Evolutionary conservation across 164 flowering plant genomes (phyloP), one percentile per base, ranked within the genome.

Genomic region (Aristolochia contorta): DNA sequence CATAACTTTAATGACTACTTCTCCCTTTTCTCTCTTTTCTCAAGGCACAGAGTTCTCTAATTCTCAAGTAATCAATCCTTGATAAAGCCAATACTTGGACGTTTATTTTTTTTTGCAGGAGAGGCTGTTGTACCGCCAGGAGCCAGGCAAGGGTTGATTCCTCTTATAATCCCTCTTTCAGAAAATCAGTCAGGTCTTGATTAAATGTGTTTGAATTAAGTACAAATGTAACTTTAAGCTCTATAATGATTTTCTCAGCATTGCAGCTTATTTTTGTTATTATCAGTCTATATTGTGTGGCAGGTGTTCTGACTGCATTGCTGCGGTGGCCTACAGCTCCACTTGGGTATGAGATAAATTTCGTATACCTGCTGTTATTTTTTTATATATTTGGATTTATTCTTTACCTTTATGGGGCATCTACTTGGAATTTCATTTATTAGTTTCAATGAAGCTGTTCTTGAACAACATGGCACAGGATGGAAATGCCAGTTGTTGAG

Each of bases 401-500:
- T 12, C 16, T 1, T 32, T 56, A 18, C 30, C 32, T 2, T 9
- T 13, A 22, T 54, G 32, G 25, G 59, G 48, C n/a, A 6, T 49
- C 53, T 49, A 18, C 30, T 27, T 27, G 30, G 19, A 16, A 4
- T 6, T 58, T 41, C 18, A 50, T 41, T 25, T 16, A 52, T 32
- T 24, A 51, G 56, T 47, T 53, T 10, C 53, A 8, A 63, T 49
- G 47, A 54, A 56, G 14, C 52, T 19, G 46, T 20, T 19, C 32
- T 16, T 19, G 6, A n/a, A 22, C 54, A 18, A 53, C 43, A 51
- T 64, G 56, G 61, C 53, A 41, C 85, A 91, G 98, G 68, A 84
- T 89, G 95, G 95, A 92, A 69, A 87, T 92, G 91, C 98, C 96
- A 60, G 93, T 92, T 52, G 96, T 92, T 54, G 96, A 89, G 67